These are phyloP conservation scores for Gynostemma pentaphyllum DNA, from an alignment of 306 rosid genomes.

Conservation along the genomic window DNA sequence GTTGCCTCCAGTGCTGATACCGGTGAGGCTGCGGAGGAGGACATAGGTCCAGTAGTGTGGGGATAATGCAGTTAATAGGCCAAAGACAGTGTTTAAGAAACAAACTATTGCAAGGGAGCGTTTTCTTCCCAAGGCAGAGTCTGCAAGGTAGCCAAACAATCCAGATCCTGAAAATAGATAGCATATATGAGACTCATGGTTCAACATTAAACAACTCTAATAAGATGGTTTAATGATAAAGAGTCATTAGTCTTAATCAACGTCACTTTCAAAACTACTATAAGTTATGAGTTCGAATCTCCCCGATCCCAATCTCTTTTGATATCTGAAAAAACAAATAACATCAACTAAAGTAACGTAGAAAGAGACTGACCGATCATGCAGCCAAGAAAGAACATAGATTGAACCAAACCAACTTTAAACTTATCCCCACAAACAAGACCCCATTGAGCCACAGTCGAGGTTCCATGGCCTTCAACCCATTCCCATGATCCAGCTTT, in stretches of 20 bases:
- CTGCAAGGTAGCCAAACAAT: conserved; percentile 71
- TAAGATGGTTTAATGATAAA: no score
- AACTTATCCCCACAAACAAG: conserved; percentile 62
- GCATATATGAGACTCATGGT: background rate
- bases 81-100: conserved; percentile 43
- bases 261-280: no score
- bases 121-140: conserved; percentile 64
- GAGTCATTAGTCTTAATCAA: no score
- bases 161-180: conserved; percentile 53
- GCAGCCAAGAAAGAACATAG: conserved; percentile 77
- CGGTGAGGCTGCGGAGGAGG: conserved; percentile 64
- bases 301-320: no score
- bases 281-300: no score
- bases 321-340: no score
- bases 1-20: conserved; percentile 65
- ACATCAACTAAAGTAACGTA: background rate
- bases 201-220: no score
- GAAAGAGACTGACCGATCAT: conserved; percentile 63
- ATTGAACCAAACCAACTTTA: conserved; percentile 67
- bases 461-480: conserved; percentile 23
- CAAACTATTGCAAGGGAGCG: conserved; percentile 67
- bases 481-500: conserved; percentile 65
- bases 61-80: conserved; percentile 55
- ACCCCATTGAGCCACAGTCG: conserved; percentile 61
- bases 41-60: conserved; percentile 43